Conservation (phyloP, 2,329 filamentous ascomycete species). For the Penicillium sp. region DNA sequence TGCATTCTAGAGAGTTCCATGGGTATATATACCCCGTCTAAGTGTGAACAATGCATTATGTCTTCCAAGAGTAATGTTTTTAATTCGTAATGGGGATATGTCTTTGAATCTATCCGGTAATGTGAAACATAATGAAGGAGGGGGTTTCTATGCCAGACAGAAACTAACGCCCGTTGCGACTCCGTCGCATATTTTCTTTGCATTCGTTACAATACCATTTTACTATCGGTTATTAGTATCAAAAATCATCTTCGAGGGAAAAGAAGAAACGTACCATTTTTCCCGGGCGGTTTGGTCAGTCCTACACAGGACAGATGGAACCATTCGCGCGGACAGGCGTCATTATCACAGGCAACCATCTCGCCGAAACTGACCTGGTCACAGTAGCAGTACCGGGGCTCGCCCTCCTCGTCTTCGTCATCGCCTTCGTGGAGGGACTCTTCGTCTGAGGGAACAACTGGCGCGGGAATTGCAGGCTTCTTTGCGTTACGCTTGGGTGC, state of each 20-base stretch:
- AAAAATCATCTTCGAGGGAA: conserved; percentile 1
- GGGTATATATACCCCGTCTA: neutral
- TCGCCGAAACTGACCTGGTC: conserved; percentile 77
- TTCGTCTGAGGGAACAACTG: conserved; percentile 38
- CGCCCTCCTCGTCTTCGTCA: conserved; percentile 65
- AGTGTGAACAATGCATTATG: neutral
- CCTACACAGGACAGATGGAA: conserved; percentile 82
- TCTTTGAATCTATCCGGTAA: neutral
- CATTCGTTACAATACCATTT: conserved; percentile 84
- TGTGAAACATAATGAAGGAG: neutral
- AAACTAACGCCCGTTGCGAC: conserved; percentile 43
- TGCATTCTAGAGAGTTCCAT: conserved; percentile 18
- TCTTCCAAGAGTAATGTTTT: too few relatives aligned
- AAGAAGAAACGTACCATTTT: conserved; percentile 60
- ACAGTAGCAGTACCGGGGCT: conserved; percentile 76
- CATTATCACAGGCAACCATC: conserved; percentile 78
- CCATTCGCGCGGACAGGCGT: conserved; percentile 73
- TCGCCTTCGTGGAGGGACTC: conserved; percentile 50
- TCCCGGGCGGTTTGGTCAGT: conserved; percentile 72
- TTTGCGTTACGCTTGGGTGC: conserved; percentile 38
- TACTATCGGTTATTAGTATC: conserved; percentile 47
- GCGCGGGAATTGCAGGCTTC: conserved; percentile 29
- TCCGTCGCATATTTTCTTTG: conserved; percentile 62
- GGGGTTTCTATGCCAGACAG: neutral
- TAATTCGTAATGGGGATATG: too few relatives aligned